Percentiles rank a stretch among this genome's conserved stretches.
Conservation (phyloP, 2,329 filamentous ascomycete genomes). For the Emydomyces testavorans region DNA sequence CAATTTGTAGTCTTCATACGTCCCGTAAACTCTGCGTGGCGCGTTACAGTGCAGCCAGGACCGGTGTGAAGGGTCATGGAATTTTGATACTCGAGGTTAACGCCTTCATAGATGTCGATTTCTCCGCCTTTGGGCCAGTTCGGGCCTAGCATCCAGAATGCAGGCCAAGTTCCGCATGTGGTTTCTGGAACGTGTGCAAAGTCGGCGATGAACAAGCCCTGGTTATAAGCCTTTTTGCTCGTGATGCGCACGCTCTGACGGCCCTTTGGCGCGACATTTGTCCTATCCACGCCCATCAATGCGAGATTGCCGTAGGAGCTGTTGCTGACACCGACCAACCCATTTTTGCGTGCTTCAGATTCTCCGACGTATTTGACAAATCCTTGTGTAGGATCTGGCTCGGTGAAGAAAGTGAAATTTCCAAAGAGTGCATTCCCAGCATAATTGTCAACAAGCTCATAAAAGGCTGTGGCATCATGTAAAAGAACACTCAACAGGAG, state of each 20-base stretch:
- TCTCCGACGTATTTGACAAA: constrained; percentile 41
- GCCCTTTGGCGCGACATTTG: constrained; percentile 27
- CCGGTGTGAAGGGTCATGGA: constrained; percentile 42
- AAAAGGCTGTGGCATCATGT: constrained; percentile 7
- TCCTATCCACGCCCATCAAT: constrained; percentile 38
- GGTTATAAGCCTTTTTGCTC: constrained; percentile 35
- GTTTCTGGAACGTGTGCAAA: constrained; percentile 39
- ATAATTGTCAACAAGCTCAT: constrained; percentile 33
- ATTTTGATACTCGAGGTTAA: constrained; percentile 36
- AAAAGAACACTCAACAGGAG: background rate
- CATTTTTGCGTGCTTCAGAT: constrained; percentile 27
- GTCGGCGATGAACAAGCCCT: constrained; percentile 39
- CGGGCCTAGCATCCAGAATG: constrained; percentile 36
- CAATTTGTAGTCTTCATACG: constrained; percentile 39
- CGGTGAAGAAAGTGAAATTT: constrained; percentile 40
- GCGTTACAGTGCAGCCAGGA: constrained; percentile 33
- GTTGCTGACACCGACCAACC: constrained; percentile 28
- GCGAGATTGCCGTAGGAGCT: constrained; percentile 22
- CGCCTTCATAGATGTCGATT: constrained; percentile 44
- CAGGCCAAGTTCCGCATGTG: constrained; percentile 43
- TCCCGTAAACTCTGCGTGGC: constrained; percentile 40
- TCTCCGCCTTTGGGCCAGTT: constrained; percentile 36
- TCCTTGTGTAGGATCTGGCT: constrained; percentile 39
- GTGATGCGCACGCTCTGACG: constrained; percentile 38
- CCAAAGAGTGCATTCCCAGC: constrained; percentile 39